Conservation (phyloP, 179 eudicot species). For the Corrigiola litoralis region DNA sequence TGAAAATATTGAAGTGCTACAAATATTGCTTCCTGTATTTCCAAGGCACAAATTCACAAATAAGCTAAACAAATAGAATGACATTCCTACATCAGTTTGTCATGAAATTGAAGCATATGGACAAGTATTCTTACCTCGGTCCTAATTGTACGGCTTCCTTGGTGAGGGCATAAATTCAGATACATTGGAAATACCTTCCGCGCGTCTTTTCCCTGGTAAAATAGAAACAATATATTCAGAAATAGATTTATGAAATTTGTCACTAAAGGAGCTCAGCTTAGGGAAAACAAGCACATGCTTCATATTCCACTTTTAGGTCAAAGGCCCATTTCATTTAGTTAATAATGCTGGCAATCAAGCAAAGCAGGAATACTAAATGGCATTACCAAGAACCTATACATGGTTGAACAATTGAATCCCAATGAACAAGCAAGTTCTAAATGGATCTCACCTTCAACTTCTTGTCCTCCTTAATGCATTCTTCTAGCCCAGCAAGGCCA, state of each 20-base stretch:
- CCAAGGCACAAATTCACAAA: conserved; percentile 1
- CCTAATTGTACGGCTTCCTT: conserved; percentile 96
- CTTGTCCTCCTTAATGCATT: conserved; percentile 78
- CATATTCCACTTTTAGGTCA: neutral
- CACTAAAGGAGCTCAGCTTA: neutral
- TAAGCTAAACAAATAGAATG: neutral
- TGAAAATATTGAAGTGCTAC: conserved; percentile 92
- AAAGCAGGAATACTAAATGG: neutral
- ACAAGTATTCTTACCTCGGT: conserved; percentile 60
- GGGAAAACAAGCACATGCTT: neutral
- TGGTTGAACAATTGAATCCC: neutral
- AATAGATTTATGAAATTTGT: neutral
- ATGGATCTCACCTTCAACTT: conserved; percentile 51
- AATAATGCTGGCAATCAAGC: conserved; percentile 2
- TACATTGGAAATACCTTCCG: conserved; percentile 56
- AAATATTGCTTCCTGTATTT: conserved; percentile 79
- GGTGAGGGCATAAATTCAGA: conserved; percentile 82
- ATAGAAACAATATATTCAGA: neutral
- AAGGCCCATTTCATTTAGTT: neutral
- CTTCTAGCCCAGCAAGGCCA: conserved; percentile 96
- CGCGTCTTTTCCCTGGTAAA: conserved; percentile 36
- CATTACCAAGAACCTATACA: neutral
- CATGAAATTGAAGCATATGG: neutral
- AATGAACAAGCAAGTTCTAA: neutral
- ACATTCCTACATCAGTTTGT: neutral